phyloP scores from a whole-genome alignment of 768 basidiomycete species.

The Panus rudis region DNA sequence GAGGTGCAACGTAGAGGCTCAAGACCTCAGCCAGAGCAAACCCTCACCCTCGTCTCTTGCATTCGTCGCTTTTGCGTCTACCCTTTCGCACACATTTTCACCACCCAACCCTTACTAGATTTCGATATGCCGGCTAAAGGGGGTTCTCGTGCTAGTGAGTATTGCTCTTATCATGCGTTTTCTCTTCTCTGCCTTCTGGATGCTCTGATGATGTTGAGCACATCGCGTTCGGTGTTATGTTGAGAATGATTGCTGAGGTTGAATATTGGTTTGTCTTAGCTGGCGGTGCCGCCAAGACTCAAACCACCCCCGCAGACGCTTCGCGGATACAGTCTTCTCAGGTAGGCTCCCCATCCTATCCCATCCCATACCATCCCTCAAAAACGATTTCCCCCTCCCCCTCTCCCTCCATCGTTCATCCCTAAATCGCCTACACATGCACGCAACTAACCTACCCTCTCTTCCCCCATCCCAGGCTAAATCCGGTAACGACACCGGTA shows the following conservation, averaged over 20 bases:
- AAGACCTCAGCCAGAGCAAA: too few species aligned
- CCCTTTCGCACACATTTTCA: too few species aligned
- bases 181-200: too few species aligned
- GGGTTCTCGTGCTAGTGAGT: conserved; percentile 12
- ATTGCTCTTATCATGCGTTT: too few species aligned
- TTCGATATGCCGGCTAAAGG: conserved; percentile 18
- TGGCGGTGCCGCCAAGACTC: conserved; percentile 12
- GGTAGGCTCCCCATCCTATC: conserved; percentile 14
- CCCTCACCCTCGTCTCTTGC: too few species aligned
- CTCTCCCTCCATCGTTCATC: neutral
- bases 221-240: neutral
- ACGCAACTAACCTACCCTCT: neutral
- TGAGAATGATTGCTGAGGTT: neutral
- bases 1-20: too few species aligned
- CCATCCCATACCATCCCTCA: neutral
- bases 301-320: conserved; percentile 16
- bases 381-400: neutral
- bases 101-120: too few species aligned
- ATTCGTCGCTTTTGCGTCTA: too few species aligned
- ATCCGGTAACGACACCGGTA: conserved; percentile 21
- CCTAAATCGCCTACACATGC: neutral
- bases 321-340: conserved; percentile 22
- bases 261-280: neutral
- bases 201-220: too few species aligned
- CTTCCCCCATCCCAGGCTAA: conserved; percentile 17